phyloP scores from a whole-genome alignment of 1,139 yeast genomes.

The Yamadazyma siamensis region DNA sequence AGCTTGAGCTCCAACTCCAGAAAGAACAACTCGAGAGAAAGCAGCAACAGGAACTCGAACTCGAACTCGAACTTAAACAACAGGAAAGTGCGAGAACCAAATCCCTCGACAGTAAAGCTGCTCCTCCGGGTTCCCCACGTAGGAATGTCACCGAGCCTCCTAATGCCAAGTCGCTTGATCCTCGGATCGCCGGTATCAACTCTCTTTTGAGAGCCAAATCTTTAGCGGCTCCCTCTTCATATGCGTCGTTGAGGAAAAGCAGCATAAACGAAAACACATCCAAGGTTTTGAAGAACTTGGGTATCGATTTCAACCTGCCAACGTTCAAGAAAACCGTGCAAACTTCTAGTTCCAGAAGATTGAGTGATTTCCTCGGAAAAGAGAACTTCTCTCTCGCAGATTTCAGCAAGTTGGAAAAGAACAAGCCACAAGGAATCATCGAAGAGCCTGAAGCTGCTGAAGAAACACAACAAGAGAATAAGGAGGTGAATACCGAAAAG shows the following conservation, averaged over 20 bases:
- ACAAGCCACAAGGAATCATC: neutral
- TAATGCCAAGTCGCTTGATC: constrained; percentile 31
- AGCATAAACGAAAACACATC: constrained; percentile 27
- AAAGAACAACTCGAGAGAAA: too few species aligned
- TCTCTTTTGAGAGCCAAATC: constrained; percentile 40
- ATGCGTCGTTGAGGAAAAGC: constrained; percentile 19
- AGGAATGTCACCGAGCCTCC: constrained; percentile 23
- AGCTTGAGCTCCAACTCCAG: constrained; percentile 1
- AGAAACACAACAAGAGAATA: neutral
- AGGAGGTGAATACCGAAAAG: neutral
- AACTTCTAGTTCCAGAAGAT: constrained; percentile 45
- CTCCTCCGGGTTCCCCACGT: constrained; percentile 4
- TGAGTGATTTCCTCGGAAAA: constrained; percentile 31
- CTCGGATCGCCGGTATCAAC: constrained; percentile 23
- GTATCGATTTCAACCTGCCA: constrained; percentile 30
- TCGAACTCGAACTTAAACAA: constrained; percentile 15
- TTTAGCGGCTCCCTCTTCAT: constrained; percentile 27
- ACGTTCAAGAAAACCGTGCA: constrained; percentile 15
- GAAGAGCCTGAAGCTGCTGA: neutral
- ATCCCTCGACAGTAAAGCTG: constrained; percentile 10
- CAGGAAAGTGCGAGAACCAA: constrained; percentile 13
- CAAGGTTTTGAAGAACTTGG: constrained; percentile 41
- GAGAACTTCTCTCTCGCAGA: constrained; percentile 12
- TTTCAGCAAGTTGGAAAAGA: constrained; percentile 12
- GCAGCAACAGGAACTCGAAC: constrained; percentile 6